phyloP scores from a whole-genome alignment of 2,329 filamentous ascomycete species.

The Penicillium sp. region DNA sequence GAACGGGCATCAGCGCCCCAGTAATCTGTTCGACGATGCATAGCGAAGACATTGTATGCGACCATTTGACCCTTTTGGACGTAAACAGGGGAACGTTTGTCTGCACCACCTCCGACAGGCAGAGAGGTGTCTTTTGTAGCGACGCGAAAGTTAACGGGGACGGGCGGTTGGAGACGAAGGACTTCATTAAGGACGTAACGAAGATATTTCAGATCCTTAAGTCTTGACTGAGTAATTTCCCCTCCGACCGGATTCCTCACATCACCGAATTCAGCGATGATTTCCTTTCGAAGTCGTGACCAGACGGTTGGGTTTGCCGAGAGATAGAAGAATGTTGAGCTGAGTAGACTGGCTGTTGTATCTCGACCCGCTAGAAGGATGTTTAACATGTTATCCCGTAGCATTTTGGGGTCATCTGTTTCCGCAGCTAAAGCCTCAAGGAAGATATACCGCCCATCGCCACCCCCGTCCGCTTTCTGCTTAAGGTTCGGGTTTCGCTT shows the following conservation, averaged over 20 bases:
- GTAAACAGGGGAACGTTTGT: slow-evolving; percentile 63
- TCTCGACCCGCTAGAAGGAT: slow-evolving; percentile 58
- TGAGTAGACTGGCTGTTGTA: slow-evolving; percentile 53
- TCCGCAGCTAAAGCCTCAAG: slow-evolving; percentile 53
- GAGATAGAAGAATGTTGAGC: slow-evolving; percentile 54
- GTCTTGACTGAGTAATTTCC: slow-evolving; percentile 48
- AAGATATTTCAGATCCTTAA: slow-evolving; percentile 47
- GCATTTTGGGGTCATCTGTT: slow-evolving; percentile 50
- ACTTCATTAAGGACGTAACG: slow-evolving; percentile 47
- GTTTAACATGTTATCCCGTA: slow-evolving; percentile 55
- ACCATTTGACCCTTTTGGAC: slow-evolving; percentile 69
- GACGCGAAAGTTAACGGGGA: slow-evolving; percentile 52
- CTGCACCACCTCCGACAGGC: slow-evolving; percentile 62
- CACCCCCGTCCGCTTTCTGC: too few relatives aligned
- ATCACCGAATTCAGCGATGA: slow-evolving; percentile 49
- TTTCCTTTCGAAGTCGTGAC: slow-evolving; percentile 39
- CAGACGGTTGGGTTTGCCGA: slow-evolving; percentile 45
- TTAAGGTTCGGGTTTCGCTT: slow-evolving; percentile 39
- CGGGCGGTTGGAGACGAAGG: slow-evolving; percentile 50
- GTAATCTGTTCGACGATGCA: slow-evolving; percentile 68
- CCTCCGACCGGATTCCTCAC: slow-evolving; percentile 35
- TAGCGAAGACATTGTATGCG: slow-evolving; percentile 69
- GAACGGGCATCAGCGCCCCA: slow-evolving; percentile 50
- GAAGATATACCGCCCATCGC: slow-evolving; percentile 52
- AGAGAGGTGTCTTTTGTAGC: slow-evolving; percentile 48